Percentiles rank a stretch among this genome's conserved stretches.
Evolutionary conservation across 495 filamentous ascomycete species (phyloP).

Genomic region (Umbilicaria muhlenbergii): DNA sequence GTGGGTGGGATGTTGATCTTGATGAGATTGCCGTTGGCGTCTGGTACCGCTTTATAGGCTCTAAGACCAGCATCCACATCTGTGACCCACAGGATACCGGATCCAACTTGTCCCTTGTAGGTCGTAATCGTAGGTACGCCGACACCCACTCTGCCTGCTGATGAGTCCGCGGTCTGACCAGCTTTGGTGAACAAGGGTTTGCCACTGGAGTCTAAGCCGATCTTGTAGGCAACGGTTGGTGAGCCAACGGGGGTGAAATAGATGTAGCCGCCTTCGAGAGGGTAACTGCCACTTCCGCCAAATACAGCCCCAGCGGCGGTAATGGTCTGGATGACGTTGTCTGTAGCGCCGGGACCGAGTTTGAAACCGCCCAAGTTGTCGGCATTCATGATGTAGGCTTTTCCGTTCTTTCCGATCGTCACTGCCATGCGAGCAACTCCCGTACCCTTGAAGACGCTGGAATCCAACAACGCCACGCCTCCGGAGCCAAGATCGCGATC

Average conservation of each 20-base stretch:
- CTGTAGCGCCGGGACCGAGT: slow-evolving; percentile 8
- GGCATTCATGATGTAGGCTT: slow-evolving; percentile 21
- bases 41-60: slow-evolving; percentile 17
- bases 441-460: slow-evolving; percentile 14
- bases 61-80: slow-evolving; percentile 25
- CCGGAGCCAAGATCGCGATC: slow-evolving; percentile 21
- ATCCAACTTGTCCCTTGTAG: slow-evolving; percentile 21
- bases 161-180: slow-evolving; percentile 18
- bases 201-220: slow-evolving; percentile 14
- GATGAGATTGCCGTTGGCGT: slow-evolving; percentile 8
- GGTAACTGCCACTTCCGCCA: slow-evolving; percentile 10
- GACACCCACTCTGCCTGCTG: slow-evolving; percentile 19
- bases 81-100: slow-evolving; percentile 25
- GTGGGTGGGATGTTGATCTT: slow-evolving; percentile 14
- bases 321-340: slow-evolving; percentile 17
- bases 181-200: slow-evolving; percentile 13
- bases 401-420: slow-evolving; percentile 21
- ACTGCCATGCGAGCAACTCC: slow-evolving; percentile 16
- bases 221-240: slow-evolving; percentile 23
- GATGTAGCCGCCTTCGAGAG: slow-evolving; percentile 24
- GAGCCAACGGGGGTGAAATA: slow-evolving; percentile 18
- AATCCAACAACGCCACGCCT: slow-evolving; percentile 17
- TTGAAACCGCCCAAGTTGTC: slow-evolving; percentile 23
- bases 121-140: slow-evolving; percentile 25
- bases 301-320: slow-evolving; percentile 9